Percentiles rank a stretch among this genome's conserved stretches.
Evolutionary conservation across 106 monocot genomes (phyloP).

Genomic region (Dendrobium chrysotoxum): DNA sequence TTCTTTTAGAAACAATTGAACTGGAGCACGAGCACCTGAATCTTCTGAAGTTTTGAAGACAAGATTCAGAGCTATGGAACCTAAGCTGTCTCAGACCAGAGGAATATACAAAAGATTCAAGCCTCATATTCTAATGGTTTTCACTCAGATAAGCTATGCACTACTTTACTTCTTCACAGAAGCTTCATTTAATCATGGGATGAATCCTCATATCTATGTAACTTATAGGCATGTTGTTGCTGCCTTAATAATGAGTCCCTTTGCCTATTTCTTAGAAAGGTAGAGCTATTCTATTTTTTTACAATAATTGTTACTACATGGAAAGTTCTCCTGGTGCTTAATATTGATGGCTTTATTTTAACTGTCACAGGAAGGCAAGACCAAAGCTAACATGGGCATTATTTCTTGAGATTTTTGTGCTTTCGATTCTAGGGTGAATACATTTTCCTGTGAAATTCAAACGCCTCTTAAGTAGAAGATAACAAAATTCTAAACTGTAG

Average conservation of each 20-base stretch:
- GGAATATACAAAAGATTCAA: conserved; percentile 42
- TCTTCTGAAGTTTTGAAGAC: background rate
- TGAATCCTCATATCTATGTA: conserved; percentile 70
- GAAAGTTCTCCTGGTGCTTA: too few species aligned
- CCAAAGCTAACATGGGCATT: conserved; percentile 83
- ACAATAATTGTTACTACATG: background rate
- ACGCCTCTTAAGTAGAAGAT: background rate
- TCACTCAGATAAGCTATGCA: conserved; percentile 67
- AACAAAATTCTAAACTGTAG: background rate
- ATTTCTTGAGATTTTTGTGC: conserved; percentile 70
- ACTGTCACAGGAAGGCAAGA: conserved; percentile 48
- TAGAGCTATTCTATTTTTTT: conserved; percentile 8
- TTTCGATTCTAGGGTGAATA: conserved; percentile 75
- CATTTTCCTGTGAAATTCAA: background rate
- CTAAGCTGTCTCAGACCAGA: background rate
- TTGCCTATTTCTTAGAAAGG: conserved; percentile 90
- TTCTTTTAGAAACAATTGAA: background rate
- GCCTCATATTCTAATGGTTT: conserved; percentile 73
- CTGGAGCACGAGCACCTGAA: background rate
- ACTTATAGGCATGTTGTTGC: conserved; percentile 69
- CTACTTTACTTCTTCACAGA: conserved; percentile 87
- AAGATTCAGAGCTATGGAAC: conserved; percentile 3
- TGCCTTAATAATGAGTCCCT: conserved; percentile 44
- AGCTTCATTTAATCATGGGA: conserved; percentile 71
- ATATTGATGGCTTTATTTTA: background rate